A percentile compares a stretch with the other conserved stretches of the same genome.
Conservation (phyloP, 139 green algal species). For the Coelastrella sp. region DNA sequence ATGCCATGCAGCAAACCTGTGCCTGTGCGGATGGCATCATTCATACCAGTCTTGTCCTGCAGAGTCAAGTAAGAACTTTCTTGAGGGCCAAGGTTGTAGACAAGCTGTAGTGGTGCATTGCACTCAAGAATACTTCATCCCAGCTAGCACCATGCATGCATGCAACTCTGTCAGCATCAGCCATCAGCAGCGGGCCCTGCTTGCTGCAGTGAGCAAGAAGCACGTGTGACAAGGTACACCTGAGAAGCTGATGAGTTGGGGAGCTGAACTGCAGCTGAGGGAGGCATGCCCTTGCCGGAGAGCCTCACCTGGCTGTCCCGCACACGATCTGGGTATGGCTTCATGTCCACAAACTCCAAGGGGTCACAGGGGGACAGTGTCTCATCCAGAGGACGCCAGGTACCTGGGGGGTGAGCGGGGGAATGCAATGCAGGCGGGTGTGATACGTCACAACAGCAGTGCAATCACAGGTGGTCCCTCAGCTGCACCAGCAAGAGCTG, state of each 20-base stretch:
- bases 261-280: not conserved
- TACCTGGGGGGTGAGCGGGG: conserved; percentile 42
- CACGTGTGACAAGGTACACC: too few relatives aligned
- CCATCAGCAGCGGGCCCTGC: too few relatives aligned
- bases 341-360: conserved; percentile 83
- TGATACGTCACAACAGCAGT: not conserved
- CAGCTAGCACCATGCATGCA: too few relatives aligned
- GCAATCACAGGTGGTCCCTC: too few relatives aligned
- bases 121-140: not conserved
- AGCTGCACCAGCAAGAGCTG: too few relatives aligned
- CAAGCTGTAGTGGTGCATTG: not conserved
- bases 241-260: too few relatives aligned
- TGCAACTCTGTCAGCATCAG: too few relatives aligned
- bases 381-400: conserved; percentile 81
- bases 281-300: conserved; percentile 57
- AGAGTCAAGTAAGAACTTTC: not conserved
- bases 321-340: conserved; percentile 80
- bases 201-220: too few relatives aligned
- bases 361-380: conserved; percentile 78
- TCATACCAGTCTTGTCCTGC: conserved; percentile 39
- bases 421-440: too few relatives aligned
- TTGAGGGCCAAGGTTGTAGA: not conserved
- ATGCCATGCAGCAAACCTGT: conserved; percentile 82
- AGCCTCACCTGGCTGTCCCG: conserved; percentile 67
- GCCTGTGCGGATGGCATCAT: conserved; percentile 36